Evolutionary conservation across 2,329 filamentous ascomycete genomes (phyloP), one percentile per base, ranked within the genome.

Genomic region (Hymenoscyphus repandus): DNA sequence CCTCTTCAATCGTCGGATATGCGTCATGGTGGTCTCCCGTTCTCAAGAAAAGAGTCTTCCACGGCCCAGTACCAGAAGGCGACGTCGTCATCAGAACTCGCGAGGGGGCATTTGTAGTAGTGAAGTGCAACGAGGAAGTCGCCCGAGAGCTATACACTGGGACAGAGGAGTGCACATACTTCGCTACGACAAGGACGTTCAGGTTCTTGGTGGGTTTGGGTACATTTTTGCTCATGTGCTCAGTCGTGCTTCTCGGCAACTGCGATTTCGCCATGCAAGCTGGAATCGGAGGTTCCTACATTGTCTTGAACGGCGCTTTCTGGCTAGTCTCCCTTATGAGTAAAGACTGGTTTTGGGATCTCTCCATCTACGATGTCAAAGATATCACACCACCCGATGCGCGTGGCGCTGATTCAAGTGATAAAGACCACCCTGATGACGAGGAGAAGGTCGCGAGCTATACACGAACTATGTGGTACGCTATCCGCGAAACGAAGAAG

Each of bases 71-170:
- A 0, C 80, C 79, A 1, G 58, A 57, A 2, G 80, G 79, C 1
- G 80, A 84, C 55, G 73, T 85, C n/a, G 73, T 83, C 27, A 82
- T 84, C 49, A 73, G 76, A 27, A 83, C 80, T 1, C 74, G 79
- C 5, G 75, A 79, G 57, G 80, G 80, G 1, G 79, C 77, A 1
- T 82, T 84, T 56, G 63, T 85, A 2, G 67, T 82, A 6, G 68
- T 85, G 13, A 69, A 70, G 41, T 83, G 80, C 59, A 72, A 74
- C 5, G 80, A 84, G 62, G 74, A 80, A 31, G 75, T 84, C 1
- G 77, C 79, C 1, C 72, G 81, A n/a, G 80, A 84, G 61, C 71
- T 85, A 0, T 84, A 83, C 64, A 74, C 73, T 0, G 79, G 79
- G 13, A 82, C 77, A 0, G 80, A 83, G 57, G 74, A 79, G 58